Evolutionary conservation across 2,329 filamentous ascomycete genomes (phyloP).

Genomic region (Ascochyta viciae-villosae): DNA sequence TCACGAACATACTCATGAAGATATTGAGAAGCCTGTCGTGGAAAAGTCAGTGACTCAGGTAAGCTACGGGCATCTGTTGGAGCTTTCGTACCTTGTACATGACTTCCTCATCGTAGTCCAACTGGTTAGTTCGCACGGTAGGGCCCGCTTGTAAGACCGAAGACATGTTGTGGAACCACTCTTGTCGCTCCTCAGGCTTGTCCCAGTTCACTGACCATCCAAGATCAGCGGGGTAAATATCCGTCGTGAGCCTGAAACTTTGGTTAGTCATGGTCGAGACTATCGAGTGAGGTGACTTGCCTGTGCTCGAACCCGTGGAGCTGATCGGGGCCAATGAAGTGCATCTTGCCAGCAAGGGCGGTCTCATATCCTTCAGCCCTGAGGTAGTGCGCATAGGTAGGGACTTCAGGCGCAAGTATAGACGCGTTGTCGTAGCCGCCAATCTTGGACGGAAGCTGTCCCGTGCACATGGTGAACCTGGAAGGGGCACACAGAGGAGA

Average conservation of each 20-base stretch:
- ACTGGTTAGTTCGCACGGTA: constrained; percentile 90
- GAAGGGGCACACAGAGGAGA: constrained; percentile 92
- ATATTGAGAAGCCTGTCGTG: constrained; percentile 73
- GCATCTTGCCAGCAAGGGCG: constrained; percentile 93
- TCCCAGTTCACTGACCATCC: constrained; percentile 98
- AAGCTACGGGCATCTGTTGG: not conserved
- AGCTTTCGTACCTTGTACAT: constrained; percentile 71
- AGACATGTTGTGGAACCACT: constrained; percentile 95
- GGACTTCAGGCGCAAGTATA: constrained; percentile 81
- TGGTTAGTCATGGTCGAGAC: constrained; percentile 2
- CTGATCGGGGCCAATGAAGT: constrained; percentile 89
- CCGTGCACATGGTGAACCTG: constrained; percentile 93
- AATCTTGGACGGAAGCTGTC: constrained; percentile 89
- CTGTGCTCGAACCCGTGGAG: constrained; percentile 88
- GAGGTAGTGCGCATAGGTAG: constrained; percentile 92
- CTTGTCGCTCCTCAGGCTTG: constrained; percentile 79
- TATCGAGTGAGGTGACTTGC: constrained; percentile 16
- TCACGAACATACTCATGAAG: constrained; percentile 90
- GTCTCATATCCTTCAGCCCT: constrained; percentile 87
- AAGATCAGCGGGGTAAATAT: constrained; percentile 94
- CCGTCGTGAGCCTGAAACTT: constrained; percentile 74
- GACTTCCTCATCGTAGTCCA: constrained; percentile 95
- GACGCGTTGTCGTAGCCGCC: constrained; percentile 91
- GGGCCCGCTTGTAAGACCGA: constrained; percentile 89
- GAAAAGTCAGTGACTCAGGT: constrained; percentile 71